phyloP scores from a whole-genome alignment of 1,284 basidiomycete genomes.

The Leucoagaricus sp. region DNA sequence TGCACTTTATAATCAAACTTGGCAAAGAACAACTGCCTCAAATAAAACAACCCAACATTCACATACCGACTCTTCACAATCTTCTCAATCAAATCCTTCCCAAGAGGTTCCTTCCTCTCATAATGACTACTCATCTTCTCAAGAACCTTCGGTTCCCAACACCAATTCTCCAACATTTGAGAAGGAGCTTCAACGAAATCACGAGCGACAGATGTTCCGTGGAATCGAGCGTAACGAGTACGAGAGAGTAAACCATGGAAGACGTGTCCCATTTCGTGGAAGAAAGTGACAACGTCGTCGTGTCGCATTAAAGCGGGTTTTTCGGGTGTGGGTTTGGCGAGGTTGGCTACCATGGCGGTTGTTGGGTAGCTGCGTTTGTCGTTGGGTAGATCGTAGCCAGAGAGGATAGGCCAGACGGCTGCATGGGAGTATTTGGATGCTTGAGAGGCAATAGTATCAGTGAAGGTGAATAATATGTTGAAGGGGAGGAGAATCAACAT shows the following conservation, averaged over 20 bases:
- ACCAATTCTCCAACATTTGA: constrained; percentile 93
- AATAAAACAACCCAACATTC: constrained; percentile 78
- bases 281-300: constrained; percentile 78
- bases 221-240: constrained; percentile 77
- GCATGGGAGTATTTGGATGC: constrained; percentile 85
- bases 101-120: constrained; percentile 71
- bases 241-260: constrained; percentile 80
- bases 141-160: constrained; percentile 79
- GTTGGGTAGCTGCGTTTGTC: constrained; percentile 72
- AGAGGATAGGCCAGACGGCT: constrained; percentile 77
- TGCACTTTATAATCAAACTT: constrained; percentile 80
- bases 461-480: not conserved
- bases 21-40: constrained; percentile 82
- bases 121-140: constrained; percentile 79
- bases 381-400: constrained; percentile 56
- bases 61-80: constrained; percentile 81
- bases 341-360: constrained; percentile 84
- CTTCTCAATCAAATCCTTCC: constrained; percentile 74
- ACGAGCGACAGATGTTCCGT: constrained; percentile 76
- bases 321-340: constrained; percentile 79
- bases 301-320: constrained; percentile 84
- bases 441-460: constrained; percentile 25
- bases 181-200: constrained; percentile 89
- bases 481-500: constrained; percentile 19
- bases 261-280: constrained; percentile 87